These are phyloP conservation scores for Colletotrichum chrysophilum DNA, from an alignment of 2,329 filamentous ascomycete genomes.

Conservation along the genomic window DNA sequence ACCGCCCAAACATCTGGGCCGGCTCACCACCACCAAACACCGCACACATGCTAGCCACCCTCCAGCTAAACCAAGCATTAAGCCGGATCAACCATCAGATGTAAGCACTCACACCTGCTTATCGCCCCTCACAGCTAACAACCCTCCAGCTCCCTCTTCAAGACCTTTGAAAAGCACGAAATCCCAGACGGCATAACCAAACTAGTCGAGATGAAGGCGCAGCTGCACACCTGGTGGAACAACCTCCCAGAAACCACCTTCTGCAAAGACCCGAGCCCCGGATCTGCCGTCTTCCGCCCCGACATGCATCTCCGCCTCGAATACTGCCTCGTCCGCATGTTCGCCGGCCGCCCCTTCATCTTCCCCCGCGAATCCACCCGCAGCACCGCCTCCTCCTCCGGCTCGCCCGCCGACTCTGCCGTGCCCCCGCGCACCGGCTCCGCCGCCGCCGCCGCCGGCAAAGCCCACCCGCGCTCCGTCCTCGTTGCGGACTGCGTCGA, in stretches of 20 bases:
- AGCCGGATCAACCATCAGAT: slow-evolving; percentile 43
- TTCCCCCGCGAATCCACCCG: slow-evolving; percentile 38
- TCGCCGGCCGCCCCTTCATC: slow-evolving; percentile 58
- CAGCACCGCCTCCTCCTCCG: slow-evolving; percentile 33
- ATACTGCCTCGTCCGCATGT: slow-evolving; percentile 58
- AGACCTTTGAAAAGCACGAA: slow-evolving; percentile 34
- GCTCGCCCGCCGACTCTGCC: slow-evolving; percentile 30
- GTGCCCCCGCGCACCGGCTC: slow-evolving; percentile 23
- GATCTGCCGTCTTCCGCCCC: slow-evolving; percentile 46
- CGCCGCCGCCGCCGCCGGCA: background rate
- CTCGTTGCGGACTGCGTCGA: slow-evolving; percentile 59
- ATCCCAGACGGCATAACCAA: slow-evolving; percentile 35
- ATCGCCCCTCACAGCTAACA: background rate
- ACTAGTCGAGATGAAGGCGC: slow-evolving; percentile 39
- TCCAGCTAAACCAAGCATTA: slow-evolving; percentile 40
- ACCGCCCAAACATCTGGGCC: slow-evolving; percentile 48
- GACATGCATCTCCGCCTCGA: slow-evolving; percentile 57
- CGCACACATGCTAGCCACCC: slow-evolving; percentile 50
- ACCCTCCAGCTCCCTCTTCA: slow-evolving; percentile 35
- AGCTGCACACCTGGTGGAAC: slow-evolving; percentile 44
- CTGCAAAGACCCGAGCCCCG: slow-evolving; percentile 43
- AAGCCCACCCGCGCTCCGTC: slow-evolving; percentile 35
- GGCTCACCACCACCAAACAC: slow-evolving; percentile 45
- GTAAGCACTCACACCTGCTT: slow-evolving; percentile 24
- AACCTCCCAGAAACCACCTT: slow-evolving; percentile 35